phyloP scores from a whole-genome alignment of 106 monocot genomes.

The Cymbidium sinense region DNA sequence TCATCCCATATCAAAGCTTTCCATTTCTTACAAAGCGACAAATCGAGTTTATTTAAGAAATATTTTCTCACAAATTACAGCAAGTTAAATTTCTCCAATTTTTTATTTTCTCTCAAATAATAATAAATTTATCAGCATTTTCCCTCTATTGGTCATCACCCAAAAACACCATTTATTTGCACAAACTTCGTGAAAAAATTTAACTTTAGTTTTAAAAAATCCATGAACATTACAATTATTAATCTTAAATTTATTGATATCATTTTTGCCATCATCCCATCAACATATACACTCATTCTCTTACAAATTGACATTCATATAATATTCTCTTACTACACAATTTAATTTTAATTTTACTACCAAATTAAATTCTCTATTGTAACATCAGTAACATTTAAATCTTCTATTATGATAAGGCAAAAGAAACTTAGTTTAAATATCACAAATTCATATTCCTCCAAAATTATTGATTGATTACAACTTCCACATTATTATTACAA shows the following conservation, averaged over 20 bases:
- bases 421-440: too few species aligned
- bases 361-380: not conserved
- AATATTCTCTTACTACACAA: not conserved
- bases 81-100: too few species aligned
- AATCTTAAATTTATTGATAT: not conserved
- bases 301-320: not conserved
- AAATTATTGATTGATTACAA: too few species aligned
- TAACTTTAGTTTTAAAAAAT: not conserved
- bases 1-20: too few species aligned
- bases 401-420: not conserved
- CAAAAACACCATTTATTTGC: not conserved
- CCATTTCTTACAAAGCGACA: too few species aligned
- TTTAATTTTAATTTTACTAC: not conserved
- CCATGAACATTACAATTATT: not conserved
- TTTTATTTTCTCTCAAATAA: too few species aligned
- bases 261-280: not conserved
- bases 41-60: too few species aligned
- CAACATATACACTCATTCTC: slow-evolving; percentile 1
- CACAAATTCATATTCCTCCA: too few species aligned
- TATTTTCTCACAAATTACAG: too few species aligned
- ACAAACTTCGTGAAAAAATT: not conserved
- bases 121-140: not conserved
- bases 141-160: not conserved
- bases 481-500: too few species aligned
- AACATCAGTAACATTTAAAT: not conserved